A percentile compares a stretch with the other conserved stretches of the same genome.
phyloP scores from a whole-genome alignment of 768 basidiomycete species.

The Lentinus brumalis region DNA sequence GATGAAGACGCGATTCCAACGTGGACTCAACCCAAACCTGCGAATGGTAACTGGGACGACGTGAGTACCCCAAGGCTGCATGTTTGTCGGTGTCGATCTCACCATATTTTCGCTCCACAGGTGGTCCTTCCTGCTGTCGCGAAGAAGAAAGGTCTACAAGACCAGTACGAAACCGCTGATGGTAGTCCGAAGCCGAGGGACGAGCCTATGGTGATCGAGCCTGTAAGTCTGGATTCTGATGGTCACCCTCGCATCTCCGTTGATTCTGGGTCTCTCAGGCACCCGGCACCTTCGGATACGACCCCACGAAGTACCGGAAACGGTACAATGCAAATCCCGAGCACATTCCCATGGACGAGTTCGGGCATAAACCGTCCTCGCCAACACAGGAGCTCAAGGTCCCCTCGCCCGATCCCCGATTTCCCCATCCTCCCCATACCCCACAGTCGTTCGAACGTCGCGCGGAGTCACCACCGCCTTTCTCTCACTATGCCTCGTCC shows the following conservation, averaged over 20 bases:
- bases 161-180: constrained; percentile 65
- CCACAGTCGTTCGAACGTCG: constrained; percentile 32
- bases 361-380: constrained; percentile 40
- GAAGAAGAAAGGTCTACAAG: constrained; percentile 76
- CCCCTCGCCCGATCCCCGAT: constrained; percentile 18
- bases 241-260: background rate
- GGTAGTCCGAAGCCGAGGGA: constrained; percentile 63
- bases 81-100: constrained; percentile 16
- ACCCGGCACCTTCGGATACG: constrained; percentile 82
- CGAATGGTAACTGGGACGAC: constrained; percentile 83
- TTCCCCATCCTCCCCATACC: constrained; percentile 24
- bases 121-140: constrained; percentile 86
- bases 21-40: constrained; percentile 75
- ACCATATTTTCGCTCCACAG: constrained; percentile 36
- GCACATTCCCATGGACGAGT: constrained; percentile 66
- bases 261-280: constrained; percentile 46
- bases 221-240: constrained; percentile 43
- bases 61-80: constrained; percentile 39
- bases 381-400: background rate
- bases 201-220: constrained; percentile 42
- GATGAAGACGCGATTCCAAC: constrained; percentile 75
- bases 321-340: constrained; percentile 32
- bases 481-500: constrained; percentile 51
- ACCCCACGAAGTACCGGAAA: constrained; percentile 66
- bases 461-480: constrained; percentile 61